Evolutionary conservation across 2,329 filamentous ascomycete species (phyloP), one percentile per base, ranked within the genome.

Genomic region (Apiospora rasikravindrae): DNA sequence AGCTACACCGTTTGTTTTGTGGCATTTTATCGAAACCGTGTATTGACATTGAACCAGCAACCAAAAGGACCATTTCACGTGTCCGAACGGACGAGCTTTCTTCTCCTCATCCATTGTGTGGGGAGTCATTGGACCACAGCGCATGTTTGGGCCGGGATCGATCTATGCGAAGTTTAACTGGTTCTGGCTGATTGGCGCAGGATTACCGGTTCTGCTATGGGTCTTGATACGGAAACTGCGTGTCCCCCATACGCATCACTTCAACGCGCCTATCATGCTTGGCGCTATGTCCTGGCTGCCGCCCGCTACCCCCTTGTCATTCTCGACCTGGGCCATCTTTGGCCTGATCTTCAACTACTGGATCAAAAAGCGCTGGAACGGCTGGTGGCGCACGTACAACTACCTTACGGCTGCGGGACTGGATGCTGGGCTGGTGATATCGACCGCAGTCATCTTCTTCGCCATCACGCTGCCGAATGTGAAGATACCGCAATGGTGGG

Each of bases 281-380:
- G 88, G 87, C 19, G 88, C 87, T 16, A 84, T 86, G 47, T 82
- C 82, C 14, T 81, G 86, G 71, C 84, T 91, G 16, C 90, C 89
- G 1, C 89, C 89, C 0, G 90, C 90, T 0, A 91, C 89, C 0
- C 87, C 88, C 0, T 81, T 91, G 37, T 90, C 85, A 75, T 91
- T 90, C 76, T 86, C 87, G 14, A 81, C 84, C 4, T 91, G 90
- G 90, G 88, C 85, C 3, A 80, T 89, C 22, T 84, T 89, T 16
- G 89, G 89, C 0, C 83, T 87, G 66, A 71, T 90, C 42, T 91
- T 91, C 80, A 90, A 92, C 76, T 86, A 88, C 74, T 83, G 81
- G 69, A 88, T 91, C 73, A 84, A 85, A 44, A 84, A 85, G 74
- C 82, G 83, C 57, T 89, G 82, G 77, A 81, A 82, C n/a, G 88